Evolutionary conservation across 2,329 filamentous ascomycete species (phyloP).

Genomic region (Lachnellula cervina): DNA sequence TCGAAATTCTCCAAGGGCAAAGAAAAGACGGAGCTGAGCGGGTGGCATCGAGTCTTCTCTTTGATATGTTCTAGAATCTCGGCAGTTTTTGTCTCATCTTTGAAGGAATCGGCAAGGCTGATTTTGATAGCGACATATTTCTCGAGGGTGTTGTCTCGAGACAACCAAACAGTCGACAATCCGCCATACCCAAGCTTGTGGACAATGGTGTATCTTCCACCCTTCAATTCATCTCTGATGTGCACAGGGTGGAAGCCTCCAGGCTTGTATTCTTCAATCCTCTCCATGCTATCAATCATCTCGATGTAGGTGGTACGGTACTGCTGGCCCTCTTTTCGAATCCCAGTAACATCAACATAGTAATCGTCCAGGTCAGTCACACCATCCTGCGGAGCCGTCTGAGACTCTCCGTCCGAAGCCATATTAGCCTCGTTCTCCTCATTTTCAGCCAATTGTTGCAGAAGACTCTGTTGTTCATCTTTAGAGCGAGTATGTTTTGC

Average conservation of each 20-base stretch:
- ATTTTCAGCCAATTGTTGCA: too few species aligned
- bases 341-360: too few species aligned
- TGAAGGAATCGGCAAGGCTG: conserved; percentile 3
- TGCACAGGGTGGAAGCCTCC: conserved; percentile 41
- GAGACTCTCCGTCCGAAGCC: too few species aligned
- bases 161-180: conserved; percentile 43
- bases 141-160: conserved; percentile 23
- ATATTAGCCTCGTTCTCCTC: too few species aligned
- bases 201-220: conserved; percentile 38
- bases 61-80: background rate
- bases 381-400: too few species aligned
- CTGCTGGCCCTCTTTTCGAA: too few species aligned
- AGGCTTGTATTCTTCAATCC: conserved; percentile 16
- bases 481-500: too few species aligned
- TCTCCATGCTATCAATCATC: conserved; percentile 2
- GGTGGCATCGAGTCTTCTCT: background rate
- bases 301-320: background rate
- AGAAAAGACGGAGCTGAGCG: background rate
- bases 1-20: background rate
- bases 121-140: conserved; percentile 17
- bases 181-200: conserved; percentile 43
- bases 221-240: conserved; percentile 37
- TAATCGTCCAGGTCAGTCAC: too few species aligned
- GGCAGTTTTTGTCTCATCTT: background rate
- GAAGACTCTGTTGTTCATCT: too few species aligned